Evolutionary conservation across 1,139 yeast species (phyloP).

Genomic region (Taphrina wiesneri): DNA sequence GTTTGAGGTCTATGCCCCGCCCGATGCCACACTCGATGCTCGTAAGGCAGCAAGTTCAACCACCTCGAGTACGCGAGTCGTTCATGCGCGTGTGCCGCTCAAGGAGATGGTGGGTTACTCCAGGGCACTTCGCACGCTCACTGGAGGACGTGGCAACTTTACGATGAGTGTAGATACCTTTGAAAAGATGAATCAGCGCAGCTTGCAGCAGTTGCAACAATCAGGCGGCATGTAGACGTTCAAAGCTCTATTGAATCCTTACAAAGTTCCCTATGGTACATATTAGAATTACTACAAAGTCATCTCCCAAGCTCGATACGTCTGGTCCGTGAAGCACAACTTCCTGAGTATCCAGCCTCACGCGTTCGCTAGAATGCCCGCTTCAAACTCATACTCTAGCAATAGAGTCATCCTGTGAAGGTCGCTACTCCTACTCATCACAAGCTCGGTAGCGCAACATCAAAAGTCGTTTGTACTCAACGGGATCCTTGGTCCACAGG

Average conservation of each 20-base stretch:
- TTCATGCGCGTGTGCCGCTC: conserved; percentile 78
- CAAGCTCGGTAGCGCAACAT: conserved; percentile 52
- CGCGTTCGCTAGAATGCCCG: background rate
- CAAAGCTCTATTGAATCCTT: background rate
- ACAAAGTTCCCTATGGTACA: background rate
- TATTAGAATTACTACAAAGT: background rate
- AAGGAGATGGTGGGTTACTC: conserved; percentile 89
- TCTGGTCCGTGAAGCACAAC: background rate
- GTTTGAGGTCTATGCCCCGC: conserved; percentile 46
- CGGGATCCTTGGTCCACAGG: conserved; percentile 43
- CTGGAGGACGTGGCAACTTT: conserved; percentile 86
- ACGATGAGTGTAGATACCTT: conserved; percentile 76
- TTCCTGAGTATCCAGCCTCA: background rate
- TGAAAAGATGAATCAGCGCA: conserved; percentile 54
- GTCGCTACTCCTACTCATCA: conserved; percentile 41
- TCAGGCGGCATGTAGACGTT: background rate
- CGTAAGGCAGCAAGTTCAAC: conserved; percentile 45
- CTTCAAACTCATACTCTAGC: background rate
- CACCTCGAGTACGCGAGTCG: conserved; percentile 50
- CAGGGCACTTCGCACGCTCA: conserved; percentile 71
- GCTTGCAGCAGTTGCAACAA: conserved; percentile 2
- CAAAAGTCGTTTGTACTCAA: conserved; percentile 52
- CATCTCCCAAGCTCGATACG: background rate
- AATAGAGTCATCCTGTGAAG: background rate
- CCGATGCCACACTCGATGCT: conserved; percentile 49